Percentiles rank a stretch among this genome's conserved stretches.
These are phyloP conservation scores for Fusarium sp. DNA, from an alignment of 2,329 filamentous ascomycete species.

Conservation along the genomic window DNA sequence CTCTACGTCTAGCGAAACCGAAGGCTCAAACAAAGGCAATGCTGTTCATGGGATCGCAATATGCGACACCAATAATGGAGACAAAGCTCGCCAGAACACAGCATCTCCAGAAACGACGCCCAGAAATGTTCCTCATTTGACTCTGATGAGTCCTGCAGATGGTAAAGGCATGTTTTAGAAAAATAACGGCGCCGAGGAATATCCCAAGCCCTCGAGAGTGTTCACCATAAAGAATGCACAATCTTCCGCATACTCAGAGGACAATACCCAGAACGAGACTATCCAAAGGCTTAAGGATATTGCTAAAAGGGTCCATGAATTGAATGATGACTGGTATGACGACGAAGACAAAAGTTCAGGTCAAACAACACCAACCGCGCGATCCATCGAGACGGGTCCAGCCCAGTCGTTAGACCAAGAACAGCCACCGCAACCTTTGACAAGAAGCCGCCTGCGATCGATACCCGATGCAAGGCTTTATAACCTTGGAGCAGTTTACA, in stretches of 20 bases:
- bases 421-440: constrained; percentile 17
- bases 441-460: constrained; percentile 29
- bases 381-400: background rate
- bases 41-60: background rate
- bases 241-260: background rate
- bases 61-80: background rate
- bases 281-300: background rate
- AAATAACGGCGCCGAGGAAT: constrained; percentile 1
- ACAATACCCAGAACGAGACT: background rate
- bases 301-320: background rate
- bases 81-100: background rate
- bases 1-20: background rate
- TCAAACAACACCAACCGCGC: background rate
- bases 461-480: constrained; percentile 30
- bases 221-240: background rate
- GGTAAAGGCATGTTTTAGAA: constrained; percentile 35
- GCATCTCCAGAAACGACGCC: background rate
- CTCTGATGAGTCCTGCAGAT: constrained; percentile 24
- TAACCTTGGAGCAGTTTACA: constrained; percentile 18
- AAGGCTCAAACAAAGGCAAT: background rate
- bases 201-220: constrained; percentile 15
- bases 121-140: constrained; percentile 14
- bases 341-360: background rate
- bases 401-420: background rate
- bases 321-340: background rate